Evolutionary conservation across 2,329 filamentous ascomycete species (phyloP).

Genomic region (Fusarium subtropicale): DNA sequence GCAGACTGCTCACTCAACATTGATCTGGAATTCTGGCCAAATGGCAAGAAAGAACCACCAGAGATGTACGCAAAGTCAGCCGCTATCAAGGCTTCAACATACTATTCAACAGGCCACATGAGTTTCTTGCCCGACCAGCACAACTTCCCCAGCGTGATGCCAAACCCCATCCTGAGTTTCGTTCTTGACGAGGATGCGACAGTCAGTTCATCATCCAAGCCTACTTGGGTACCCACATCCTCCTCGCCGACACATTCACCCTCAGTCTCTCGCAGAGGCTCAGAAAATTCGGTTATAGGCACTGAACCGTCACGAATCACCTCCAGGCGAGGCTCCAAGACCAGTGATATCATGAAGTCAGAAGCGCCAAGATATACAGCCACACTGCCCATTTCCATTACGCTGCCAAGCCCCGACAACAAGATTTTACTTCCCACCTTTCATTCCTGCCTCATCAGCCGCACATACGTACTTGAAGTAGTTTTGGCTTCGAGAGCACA

Average conservation of each 20-base stretch:
- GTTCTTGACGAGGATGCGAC: constrained; percentile 21
- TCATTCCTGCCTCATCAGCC: constrained; percentile 34
- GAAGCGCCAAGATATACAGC: constrained; percentile 11
- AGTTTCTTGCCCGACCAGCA: constrained; percentile 34
- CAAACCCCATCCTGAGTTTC: constrained; percentile 27
- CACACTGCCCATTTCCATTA: constrained; percentile 7
- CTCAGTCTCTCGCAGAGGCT: constrained; percentile 12
- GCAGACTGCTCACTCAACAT: constrained; percentile 16
- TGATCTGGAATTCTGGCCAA: constrained; percentile 36
- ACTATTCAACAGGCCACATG: constrained; percentile 33
- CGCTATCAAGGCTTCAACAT: constrained; percentile 24
- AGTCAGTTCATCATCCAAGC: not conserved
- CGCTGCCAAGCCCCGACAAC: constrained; percentile 17
- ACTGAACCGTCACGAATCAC: not conserved
- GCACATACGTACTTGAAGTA: constrained; percentile 22
- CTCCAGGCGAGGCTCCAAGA: constrained; percentile 1
- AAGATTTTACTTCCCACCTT: constrained; percentile 35
- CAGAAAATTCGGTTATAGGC: not conserved
- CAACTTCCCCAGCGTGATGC: constrained; percentile 10
- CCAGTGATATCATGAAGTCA: constrained; percentile 5
- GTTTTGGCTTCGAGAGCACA: constrained; percentile 1
- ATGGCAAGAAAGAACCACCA: constrained; percentile 21
- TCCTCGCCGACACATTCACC: not conserved
- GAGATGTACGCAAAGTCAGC: constrained; percentile 30
- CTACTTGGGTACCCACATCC: constrained; percentile 2